These are phyloP conservation scores for Lipomyces sp. DNA, from an alignment of 805 yeast species.

Conservation along the genomic window DNA sequence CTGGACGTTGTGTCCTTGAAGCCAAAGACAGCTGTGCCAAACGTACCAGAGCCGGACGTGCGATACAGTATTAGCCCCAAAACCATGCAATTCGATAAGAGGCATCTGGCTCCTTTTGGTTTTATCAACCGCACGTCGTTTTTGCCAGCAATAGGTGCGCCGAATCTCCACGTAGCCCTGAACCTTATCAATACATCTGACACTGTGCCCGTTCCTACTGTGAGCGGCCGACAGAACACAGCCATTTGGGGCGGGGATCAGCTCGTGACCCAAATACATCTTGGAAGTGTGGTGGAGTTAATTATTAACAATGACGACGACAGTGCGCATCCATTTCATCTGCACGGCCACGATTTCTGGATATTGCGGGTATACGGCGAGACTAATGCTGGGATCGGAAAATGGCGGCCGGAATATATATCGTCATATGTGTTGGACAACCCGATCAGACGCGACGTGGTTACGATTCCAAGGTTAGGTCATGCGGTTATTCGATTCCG, in stretches of 20 bases:
- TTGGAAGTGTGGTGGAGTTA: constrained; percentile 71
- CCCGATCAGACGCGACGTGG: constrained; percentile 79
- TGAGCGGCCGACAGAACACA: constrained; percentile 66
- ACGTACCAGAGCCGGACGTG: constrained; percentile 20
- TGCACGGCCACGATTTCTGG: constrained; percentile 78
- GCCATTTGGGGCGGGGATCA: constrained; percentile 65
- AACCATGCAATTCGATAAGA: constrained; percentile 25
- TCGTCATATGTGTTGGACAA: constrained; percentile 57
- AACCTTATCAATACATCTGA: constrained; percentile 43
- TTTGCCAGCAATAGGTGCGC: constrained; percentile 41
- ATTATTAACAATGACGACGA: constrained; percentile 80
- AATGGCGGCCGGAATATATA: constrained; percentile 19
- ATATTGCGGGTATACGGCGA: constrained; percentile 53
- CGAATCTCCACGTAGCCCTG: constrained; percentile 41
- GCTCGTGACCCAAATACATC: constrained; percentile 60
- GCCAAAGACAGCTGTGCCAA: not conserved
- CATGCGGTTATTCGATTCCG: constrained; percentile 82
- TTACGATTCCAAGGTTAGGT: constrained; percentile 79
- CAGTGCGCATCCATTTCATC: constrained; percentile 79
- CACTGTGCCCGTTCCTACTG: constrained; percentile 47
- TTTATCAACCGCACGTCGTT: constrained; percentile 43
- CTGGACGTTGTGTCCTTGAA: constrained; percentile 10
- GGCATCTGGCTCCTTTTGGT: constrained; percentile 43
- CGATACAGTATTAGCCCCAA: constrained; percentile 17
- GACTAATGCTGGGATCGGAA: constrained; percentile 18